These are phyloP conservation scores for Penicillium rolfsii DNA, from an alignment of 2,329 filamentous ascomycete species.

Conservation along the genomic window DNA sequence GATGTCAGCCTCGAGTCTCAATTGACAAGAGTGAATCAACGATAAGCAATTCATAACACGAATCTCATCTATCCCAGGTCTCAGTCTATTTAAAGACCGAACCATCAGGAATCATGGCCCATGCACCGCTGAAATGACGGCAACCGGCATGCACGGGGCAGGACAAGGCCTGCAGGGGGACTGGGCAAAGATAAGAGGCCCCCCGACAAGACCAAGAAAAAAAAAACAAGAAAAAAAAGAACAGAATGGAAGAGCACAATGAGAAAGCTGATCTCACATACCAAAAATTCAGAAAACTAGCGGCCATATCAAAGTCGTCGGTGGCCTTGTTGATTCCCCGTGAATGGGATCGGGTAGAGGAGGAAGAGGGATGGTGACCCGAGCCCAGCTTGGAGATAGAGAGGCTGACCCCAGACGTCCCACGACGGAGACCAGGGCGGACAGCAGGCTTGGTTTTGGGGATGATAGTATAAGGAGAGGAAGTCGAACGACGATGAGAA, in stretches of 20 bases:
- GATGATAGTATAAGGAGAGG: conserved; percentile 32
- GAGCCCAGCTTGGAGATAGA: conserved; percentile 42
- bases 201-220: background rate
- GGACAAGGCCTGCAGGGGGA: conserved; percentile 3
- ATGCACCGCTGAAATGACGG: conserved; percentile 18
- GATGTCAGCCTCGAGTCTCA: conserved; percentile 13
- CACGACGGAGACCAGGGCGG: conserved; percentile 39
- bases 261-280: conserved; percentile 30
- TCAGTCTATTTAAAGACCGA: conserved; percentile 30
- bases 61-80: background rate
- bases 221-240: background rate
- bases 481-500: conserved; percentile 40
- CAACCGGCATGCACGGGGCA: conserved; percentile 22
- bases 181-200: conserved; percentile 25
- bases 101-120: conserved; percentile 17
- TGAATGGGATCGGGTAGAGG: conserved; percentile 16
- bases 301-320: conserved; percentile 45
- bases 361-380: conserved; percentile 14
- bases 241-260: background rate
- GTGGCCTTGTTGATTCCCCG: conserved; percentile 26
- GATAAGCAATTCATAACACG: background rate
- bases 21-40: background rate
- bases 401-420: conserved; percentile 33
- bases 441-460: conserved; percentile 35
- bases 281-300: conserved; percentile 52